phyloP scores from a whole-genome alignment of 1,284 basidiomycete genomes.

The Ustilago cynodontis region DNA sequence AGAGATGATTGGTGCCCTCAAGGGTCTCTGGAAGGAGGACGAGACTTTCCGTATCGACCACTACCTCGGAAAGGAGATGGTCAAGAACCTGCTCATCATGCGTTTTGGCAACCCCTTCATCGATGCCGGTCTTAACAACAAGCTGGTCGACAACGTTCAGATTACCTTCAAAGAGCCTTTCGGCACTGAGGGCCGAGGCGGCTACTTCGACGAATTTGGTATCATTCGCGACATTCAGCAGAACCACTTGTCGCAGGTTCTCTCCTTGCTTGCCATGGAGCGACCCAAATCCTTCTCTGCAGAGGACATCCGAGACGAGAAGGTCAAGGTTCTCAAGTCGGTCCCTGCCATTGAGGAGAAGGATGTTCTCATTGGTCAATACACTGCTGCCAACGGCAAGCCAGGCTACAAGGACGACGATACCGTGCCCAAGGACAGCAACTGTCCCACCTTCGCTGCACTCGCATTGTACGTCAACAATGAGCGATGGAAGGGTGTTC shows the following conservation, averaged over 20 bases:
- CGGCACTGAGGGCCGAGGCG: conserved; percentile 71
- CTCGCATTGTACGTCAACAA: conserved; percentile 66
- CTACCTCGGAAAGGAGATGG: conserved; percentile 70
- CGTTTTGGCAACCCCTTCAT: conserved; percentile 68
- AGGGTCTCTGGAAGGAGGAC: conserved; percentile 68
- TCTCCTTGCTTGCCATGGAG: conserved; percentile 70
- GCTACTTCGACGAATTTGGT: conserved; percentile 71
- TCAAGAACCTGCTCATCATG: conserved; percentile 69
- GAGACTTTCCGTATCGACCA: conserved; percentile 70
- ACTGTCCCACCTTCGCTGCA: conserved; percentile 70
- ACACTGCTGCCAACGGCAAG: conserved; percentile 68
- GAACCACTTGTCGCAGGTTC: conserved; percentile 70
- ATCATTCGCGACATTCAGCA: conserved; percentile 71
- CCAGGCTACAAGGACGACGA: conserved; percentile 71
- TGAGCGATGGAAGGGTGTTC: conserved; percentile 67
- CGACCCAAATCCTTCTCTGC: conserved; percentile 68
- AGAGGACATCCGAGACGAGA: conserved; percentile 70
- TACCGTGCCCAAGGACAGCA: conserved; percentile 70
- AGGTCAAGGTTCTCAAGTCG: conserved; percentile 69
- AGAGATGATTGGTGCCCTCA: conserved; percentile 68
- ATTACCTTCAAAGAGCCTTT: conserved; percentile 71
- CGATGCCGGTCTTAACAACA: conserved; percentile 68
- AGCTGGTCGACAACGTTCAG: conserved; percentile 69
- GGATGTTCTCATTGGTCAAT: conserved; percentile 70
- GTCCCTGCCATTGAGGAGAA: conserved; percentile 66